These are phyloP conservation scores for Nannizzia gypsea DNA, from an alignment of 2,329 filamentous ascomycete genomes.

Conservation along the genomic window DNA sequence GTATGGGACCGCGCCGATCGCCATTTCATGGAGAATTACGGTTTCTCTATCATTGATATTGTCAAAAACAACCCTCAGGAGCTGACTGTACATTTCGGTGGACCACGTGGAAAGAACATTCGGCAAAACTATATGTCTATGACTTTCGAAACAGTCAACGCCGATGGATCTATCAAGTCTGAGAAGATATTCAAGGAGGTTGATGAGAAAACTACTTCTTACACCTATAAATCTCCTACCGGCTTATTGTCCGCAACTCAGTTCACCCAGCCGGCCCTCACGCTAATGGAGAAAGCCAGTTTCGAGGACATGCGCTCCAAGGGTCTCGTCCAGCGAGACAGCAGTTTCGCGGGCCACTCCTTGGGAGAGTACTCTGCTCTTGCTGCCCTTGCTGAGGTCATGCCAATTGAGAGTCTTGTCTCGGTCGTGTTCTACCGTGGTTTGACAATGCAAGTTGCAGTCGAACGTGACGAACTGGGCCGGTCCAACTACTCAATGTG, in stretches of 20 bases:
- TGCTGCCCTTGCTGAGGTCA: conserved; percentile 90
- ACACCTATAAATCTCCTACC: conserved; percentile 92
- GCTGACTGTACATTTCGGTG: conserved; percentile 95
- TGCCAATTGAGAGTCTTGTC: conserved; percentile 98
- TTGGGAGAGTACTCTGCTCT: conserved; percentile 96
- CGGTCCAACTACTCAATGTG: conserved; percentile 99
- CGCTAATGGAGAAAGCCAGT: conserved; percentile 98
- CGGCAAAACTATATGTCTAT: conserved; percentile 99
- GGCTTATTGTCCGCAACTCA: conserved; percentile 93
- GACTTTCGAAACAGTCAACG: conserved; percentile 96
- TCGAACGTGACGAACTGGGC: conserved; percentile 84
- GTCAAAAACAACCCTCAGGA: conserved; percentile 99
- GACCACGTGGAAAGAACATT: conserved; percentile 90
- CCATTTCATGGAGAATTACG: conserved; percentile 98
- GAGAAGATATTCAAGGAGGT: conserved; percentile 99
- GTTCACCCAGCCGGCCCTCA: conserved; percentile 94
- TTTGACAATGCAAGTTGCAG: conserved; percentile 97
- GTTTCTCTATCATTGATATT: conserved; percentile 95
- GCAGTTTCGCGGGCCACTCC: conserved; percentile 95
- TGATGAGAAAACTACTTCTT: conserved; percentile 79
- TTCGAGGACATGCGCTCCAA: conserved; percentile 99
- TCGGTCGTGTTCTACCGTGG: conserved; percentile 99
- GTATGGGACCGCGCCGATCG: conserved; percentile 97
- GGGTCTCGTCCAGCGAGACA: conserved; percentile 89
- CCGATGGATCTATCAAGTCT: conserved; percentile 87